Conservation (phyloP, 2,329 filamentous ascomycete species). For the Huntiella bhutanensis region DNA sequence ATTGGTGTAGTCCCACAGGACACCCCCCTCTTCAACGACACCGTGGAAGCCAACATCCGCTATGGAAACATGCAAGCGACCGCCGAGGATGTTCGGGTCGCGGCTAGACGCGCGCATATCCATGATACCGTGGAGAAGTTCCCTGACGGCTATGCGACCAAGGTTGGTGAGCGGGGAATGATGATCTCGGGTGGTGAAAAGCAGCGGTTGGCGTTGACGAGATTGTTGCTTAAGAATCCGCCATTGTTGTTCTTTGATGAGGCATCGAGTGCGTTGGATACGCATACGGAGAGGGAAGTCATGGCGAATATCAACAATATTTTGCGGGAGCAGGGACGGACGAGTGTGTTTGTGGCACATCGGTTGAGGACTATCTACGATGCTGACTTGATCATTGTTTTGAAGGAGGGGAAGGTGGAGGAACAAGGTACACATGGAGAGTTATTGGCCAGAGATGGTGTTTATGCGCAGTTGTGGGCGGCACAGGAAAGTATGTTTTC, state of each 20-base stretch:
- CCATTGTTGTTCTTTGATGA: slow-evolving; percentile 88
- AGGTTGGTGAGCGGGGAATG: slow-evolving; percentile 82
- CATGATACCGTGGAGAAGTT: slow-evolving; percentile 65
- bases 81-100: slow-evolving; percentile 52
- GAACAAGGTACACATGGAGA: slow-evolving; percentile 78
- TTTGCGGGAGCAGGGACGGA: slow-evolving; percentile 68
- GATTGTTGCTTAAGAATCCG: slow-evolving; percentile 74
- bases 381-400: slow-evolving; percentile 78
- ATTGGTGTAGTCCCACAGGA: slow-evolving; percentile 97
- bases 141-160: slow-evolving; percentile 76
- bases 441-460: slow-evolving; percentile 55
- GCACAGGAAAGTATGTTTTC: slow-evolving; percentile 42
- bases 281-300: slow-evolving; percentile 78
- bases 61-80: slow-evolving; percentile 72
- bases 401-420: slow-evolving; percentile 66
- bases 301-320: slow-evolving; percentile 88
- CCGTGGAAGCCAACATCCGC: slow-evolving; percentile 84
- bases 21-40: slow-evolving; percentile 92
- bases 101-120: slow-evolving; percentile 66
- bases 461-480: slow-evolving; percentile 85
- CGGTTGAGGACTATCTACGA: slow-evolving; percentile 85
- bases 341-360: slow-evolving; percentile 90
- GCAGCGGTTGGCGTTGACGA: slow-evolving; percentile 68
- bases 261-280: slow-evolving; percentile 81
- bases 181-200: slow-evolving; percentile 97